These are phyloP conservation scores for Primulina tabacum DNA, from an alignment of 257 asterid genomes.

Conservation along the genomic window DNA sequence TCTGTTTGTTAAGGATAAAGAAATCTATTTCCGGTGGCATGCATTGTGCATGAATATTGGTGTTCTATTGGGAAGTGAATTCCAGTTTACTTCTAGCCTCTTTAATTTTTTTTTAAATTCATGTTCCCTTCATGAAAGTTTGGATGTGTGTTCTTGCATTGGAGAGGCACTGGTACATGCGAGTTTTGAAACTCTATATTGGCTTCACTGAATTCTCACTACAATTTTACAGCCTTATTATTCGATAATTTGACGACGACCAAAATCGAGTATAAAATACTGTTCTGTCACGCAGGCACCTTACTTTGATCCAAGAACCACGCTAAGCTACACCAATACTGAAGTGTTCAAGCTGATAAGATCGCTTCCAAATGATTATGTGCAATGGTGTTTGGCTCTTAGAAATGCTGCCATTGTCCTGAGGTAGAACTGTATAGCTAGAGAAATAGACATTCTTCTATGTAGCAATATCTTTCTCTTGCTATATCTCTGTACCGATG, in stretches of 20 bases:
- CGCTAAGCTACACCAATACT: conserved; percentile 79
- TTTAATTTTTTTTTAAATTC: too few species aligned
- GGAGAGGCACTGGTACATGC: neutral
- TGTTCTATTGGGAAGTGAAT: neutral
- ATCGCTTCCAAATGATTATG: conserved; percentile 86
- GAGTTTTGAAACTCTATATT: too few species aligned
- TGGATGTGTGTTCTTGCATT: conserved; percentile 20
- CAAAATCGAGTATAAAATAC: too few species aligned
- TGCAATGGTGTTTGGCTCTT: conserved; percentile 83
- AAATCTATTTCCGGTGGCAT: neutral
- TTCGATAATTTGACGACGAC: too few species aligned
- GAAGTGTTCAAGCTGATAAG: conserved; percentile 84
- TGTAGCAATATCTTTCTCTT: conserved; percentile 4
- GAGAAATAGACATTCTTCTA: neutral
- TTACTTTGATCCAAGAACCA: conserved; percentile 98
- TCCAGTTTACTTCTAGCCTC: neutral
- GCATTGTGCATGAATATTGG: neutral
- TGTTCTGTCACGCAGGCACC: too few species aligned
- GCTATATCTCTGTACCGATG: too few species aligned
- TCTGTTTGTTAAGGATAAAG: neutral
- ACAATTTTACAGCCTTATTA: too few species aligned
- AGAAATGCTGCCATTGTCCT: conserved; percentile 92
- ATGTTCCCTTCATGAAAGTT: neutral
- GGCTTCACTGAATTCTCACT: too few species aligned
- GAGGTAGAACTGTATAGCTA: conserved; percentile 37